A percentile compares a stretch with the other conserved stretches of the same genome.
Conservation (phyloP, 2,329 filamentous ascomycete species). For the Talaromyces marneffei region DNA sequence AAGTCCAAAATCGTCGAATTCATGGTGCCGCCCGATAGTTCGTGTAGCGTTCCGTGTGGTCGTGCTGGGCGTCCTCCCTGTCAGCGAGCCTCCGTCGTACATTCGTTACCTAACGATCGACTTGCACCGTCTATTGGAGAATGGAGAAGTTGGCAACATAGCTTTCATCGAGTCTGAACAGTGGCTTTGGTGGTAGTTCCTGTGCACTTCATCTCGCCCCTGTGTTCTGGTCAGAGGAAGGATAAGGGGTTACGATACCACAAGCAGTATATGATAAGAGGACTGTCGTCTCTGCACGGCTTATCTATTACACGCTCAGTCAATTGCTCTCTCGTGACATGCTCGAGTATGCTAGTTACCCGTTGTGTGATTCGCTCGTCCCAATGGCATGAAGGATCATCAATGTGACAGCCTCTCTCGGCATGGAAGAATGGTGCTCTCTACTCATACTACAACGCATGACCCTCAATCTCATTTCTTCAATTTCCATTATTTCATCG, state of each 20-base stretch:
- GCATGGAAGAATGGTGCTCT: constrained; percentile 3
- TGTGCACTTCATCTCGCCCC: background rate
- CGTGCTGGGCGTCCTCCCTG: background rate
- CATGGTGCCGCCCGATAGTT: background rate
- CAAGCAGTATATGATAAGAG: background rate
- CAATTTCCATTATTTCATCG: background rate
- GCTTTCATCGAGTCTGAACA: background rate
- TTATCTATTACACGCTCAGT: background rate
- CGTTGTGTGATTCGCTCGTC: background rate
- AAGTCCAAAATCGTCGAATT: background rate
- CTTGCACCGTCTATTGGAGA: background rate
- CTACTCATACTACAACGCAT: background rate
- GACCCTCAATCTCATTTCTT: background rate
- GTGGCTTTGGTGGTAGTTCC: background rate
- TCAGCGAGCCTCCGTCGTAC: background rate
- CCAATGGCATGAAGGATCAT: constrained; percentile 11
- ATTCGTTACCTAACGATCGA: background rate
- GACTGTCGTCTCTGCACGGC: background rate
- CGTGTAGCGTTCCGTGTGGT: background rate
- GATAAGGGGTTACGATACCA: background rate
- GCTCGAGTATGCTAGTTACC: background rate
- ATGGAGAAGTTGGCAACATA: background rate
- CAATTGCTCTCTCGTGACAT: background rate
- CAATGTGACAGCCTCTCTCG: background rate
- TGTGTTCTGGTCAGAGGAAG: background rate